Evolutionary conservation across 2,329 filamentous ascomycete genomes (phyloP).

Genomic region (Furcasterigmium sp.): DNA sequence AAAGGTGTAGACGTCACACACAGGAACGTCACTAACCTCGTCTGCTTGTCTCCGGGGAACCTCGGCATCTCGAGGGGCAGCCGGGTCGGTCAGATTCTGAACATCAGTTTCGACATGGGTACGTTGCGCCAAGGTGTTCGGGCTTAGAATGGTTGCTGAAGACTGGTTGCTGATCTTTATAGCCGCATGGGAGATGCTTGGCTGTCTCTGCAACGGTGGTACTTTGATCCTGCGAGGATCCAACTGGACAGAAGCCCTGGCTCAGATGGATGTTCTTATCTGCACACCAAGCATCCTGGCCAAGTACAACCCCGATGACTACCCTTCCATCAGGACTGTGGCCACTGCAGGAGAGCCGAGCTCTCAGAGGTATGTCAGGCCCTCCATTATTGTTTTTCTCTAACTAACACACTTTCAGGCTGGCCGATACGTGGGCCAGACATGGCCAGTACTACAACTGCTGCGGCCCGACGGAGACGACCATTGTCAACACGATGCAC

Average conservation of each 20-base stretch:
- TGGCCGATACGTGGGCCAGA: slow-evolving; percentile 51
- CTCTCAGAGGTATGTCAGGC: slow-evolving; percentile 30
- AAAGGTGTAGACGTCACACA: slow-evolving; percentile 56
- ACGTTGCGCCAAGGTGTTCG: too few species aligned
- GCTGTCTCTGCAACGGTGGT: slow-evolving; percentile 51
- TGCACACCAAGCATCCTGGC: slow-evolving; percentile 50
- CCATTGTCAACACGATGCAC: slow-evolving; percentile 53
- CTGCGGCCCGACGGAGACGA: slow-evolving; percentile 55
- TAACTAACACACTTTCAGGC: slow-evolving; percentile 8
- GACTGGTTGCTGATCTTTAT: not conserved
- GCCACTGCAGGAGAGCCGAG: slow-evolving; percentile 53
- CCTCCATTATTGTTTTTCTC: not conserved
- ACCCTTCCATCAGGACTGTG: slow-evolving; percentile 45
- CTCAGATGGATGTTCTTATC: slow-evolving; percentile 46
- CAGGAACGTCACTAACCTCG: slow-evolving; percentile 46
- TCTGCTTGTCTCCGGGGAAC: slow-evolving; percentile 44
- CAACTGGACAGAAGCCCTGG: slow-evolving; percentile 40
- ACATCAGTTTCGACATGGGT: slow-evolving; percentile 58
- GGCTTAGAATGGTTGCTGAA: not conserved
- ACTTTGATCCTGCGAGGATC: slow-evolving; percentile 47
- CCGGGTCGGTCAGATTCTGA: slow-evolving; percentile 49
- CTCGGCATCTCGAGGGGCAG: slow-evolving; percentile 42
- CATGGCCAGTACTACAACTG: slow-evolving; percentile 46
- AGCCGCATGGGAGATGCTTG: slow-evolving; percentile 58
- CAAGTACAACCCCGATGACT: slow-evolving; percentile 39